These are phyloP conservation scores for Daedaleopsis sinensis DNA, from an alignment of 768 basidiomycete genomes.

Conservation along the genomic window DNA sequence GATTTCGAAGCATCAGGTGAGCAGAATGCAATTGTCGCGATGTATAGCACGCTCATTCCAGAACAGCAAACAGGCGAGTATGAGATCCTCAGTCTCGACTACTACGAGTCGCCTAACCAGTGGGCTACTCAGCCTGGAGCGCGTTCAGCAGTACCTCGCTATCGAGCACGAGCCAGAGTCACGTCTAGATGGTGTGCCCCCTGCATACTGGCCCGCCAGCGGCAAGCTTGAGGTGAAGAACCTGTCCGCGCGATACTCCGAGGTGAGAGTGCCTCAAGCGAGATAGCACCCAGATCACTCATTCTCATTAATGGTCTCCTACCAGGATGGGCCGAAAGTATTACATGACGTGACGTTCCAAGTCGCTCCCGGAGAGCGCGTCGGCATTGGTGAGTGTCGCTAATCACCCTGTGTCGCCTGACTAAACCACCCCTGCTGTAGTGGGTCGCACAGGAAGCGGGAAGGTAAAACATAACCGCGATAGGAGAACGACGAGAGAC, in stretches of 20 bases:
- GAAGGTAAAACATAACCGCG: constrained; percentile 28
- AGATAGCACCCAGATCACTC: too few species aligned
- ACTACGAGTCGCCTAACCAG: neutral
- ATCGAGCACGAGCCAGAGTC: constrained; percentile 54
- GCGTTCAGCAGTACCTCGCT: constrained; percentile 54
- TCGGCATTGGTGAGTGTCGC: constrained; percentile 46
- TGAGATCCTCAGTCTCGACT: too few species aligned
- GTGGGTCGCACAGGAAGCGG: constrained; percentile 63
- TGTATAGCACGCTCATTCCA: neutral
- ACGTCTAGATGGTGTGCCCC: constrained; percentile 45
- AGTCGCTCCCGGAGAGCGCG: constrained; percentile 59
- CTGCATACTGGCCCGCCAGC: constrained; percentile 63
- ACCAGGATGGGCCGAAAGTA: constrained; percentile 53
- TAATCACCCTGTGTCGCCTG: neutral
- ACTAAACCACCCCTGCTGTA: neutral
- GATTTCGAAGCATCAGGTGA: constrained; percentile 46
- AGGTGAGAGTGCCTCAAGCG: neutral
- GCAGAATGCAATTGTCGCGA: neutral
- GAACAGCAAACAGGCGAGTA: too few species aligned
- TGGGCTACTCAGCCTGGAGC: constrained; percentile 39
- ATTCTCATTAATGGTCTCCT: constrained; percentile 6
- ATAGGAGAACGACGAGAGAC: too few species aligned
- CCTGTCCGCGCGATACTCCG: constrained; percentile 49
- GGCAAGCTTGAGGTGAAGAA: constrained; percentile 52
- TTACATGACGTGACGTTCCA: constrained; percentile 54